Evolutionary conservation across 805 yeast genomes (phyloP).

Genomic region (Candida krabiensis): DNA sequence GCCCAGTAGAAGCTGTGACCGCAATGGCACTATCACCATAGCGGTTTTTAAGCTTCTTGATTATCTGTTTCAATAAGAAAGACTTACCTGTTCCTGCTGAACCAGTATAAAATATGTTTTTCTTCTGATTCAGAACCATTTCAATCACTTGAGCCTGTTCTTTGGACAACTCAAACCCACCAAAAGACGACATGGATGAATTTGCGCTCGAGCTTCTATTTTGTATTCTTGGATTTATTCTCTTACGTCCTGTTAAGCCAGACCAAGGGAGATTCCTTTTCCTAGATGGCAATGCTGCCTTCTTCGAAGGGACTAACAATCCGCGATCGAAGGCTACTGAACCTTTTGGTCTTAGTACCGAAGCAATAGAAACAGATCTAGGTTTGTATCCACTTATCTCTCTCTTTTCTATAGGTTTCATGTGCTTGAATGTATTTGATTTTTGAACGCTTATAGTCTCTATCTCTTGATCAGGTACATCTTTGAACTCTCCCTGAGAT

Average conservation of each 20-base stretch:
- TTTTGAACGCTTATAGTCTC: neutral
- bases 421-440: slow-evolving; percentile 21
- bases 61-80: slow-evolving; percentile 62
- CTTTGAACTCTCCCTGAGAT: slow-evolving; percentile 1
- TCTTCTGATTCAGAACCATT: slow-evolving; percentile 47
- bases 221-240: slow-evolving; percentile 21
- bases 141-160: slow-evolving; percentile 52
- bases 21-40: slow-evolving; percentile 60
- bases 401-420: slow-evolving; percentile 20
- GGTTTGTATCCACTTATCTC: slow-evolving; percentile 4
- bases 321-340: slow-evolving; percentile 1
- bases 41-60: slow-evolving; percentile 46
- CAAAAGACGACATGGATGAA: slow-evolving; percentile 2
- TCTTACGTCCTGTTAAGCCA: slow-evolving; percentile 7
- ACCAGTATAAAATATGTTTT: slow-evolving; percentile 74
- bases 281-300: slow-evolving; percentile 10
- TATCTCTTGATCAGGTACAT: neutral
- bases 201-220: slow-evolving; percentile 4
- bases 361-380: neutral
- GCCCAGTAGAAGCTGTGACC: slow-evolving; percentile 92
- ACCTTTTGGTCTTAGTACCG: neutral
- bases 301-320: slow-evolving; percentile 3
- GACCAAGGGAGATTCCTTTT: slow-evolving; percentile 23
- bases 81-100: slow-evolving; percentile 91
- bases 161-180: slow-evolving; percentile 13